Conservation (phyloP, 345 rosid genomes). For the Angophora floribunda region DNA sequence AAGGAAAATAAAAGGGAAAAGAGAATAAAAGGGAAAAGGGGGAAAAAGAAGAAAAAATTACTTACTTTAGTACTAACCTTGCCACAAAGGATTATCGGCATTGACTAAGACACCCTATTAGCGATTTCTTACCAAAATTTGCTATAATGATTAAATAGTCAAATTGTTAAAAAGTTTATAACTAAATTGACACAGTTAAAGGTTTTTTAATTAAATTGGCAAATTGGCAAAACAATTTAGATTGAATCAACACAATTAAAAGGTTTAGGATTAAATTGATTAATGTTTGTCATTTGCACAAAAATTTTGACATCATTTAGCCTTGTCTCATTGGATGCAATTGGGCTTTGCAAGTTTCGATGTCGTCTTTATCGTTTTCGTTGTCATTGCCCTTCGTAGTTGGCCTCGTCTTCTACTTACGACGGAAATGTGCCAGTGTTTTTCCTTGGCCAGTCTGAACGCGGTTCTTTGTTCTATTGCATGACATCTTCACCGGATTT, state of each 20-base stretch:
- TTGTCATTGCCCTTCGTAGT: not conserved
- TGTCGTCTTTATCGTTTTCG: not conserved
- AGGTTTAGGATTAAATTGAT: too few species aligned
- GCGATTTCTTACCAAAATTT: too few species aligned
- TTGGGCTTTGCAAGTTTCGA: not conserved
- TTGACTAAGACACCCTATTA: too few species aligned
- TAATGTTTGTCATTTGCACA: not conserved
- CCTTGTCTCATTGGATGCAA: not conserved
- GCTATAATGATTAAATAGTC: too few species aligned
- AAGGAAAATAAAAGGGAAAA: not conserved
- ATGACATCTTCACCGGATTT: not conserved
- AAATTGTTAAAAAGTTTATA: too few species aligned
- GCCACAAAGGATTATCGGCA: too few species aligned
- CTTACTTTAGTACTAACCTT: too few species aligned
- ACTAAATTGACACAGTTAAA: too few species aligned
- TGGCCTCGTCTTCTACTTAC: not conserved
- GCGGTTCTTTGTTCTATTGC: not conserved
- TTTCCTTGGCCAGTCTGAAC: not conserved
- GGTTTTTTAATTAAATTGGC: not conserved
- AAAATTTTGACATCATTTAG: not conserved
- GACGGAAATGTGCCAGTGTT: not conserved
- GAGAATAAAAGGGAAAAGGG: not conserved
- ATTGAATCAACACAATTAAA: accelerated
- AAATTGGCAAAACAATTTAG: accelerated
- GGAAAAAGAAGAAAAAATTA: not conserved